Base-by-base conservation (phyloP, 1,284 basidiomycete species). In the Austroboletus novae-zelandiae region DNA sequence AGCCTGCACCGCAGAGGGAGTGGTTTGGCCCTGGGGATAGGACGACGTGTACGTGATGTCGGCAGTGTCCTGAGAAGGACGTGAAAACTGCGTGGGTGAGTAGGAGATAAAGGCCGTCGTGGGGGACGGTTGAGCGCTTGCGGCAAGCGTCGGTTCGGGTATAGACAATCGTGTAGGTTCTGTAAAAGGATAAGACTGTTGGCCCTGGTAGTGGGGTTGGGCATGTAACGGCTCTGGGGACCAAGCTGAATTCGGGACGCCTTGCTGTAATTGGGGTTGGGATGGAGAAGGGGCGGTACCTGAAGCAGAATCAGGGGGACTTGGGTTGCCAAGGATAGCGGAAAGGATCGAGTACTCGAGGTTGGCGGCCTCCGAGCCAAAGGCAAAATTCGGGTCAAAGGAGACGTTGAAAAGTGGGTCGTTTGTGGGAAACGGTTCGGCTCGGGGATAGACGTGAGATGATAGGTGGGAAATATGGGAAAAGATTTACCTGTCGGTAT, bases 271-370 rank as follows among this genome's bases (percentile, higher is more conserved):
- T 8, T 73, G 57, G 46, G 77, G 66, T 57, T 76, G 78, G 18
- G 69, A 58, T 20, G 69, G 69, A 49, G 72, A 69, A 49, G 72
- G 74, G 40, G 71, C 75, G 44, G 72, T 71, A 47, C 64, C 74
- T 45, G 69, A 71, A 42, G 69, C 75, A 43, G 70, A 71, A 46
- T 84, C 84, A 43, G 81, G 77, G 9, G 82, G 82, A 60, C 83
- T 86, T 37, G 83, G 76, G 58, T 86, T 89, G 32, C 89, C 89
- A 42, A 96, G 77, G 68, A 96, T 95, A n/a, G 88, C 86, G 32
- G 89, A 91, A 8, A 96, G 79, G 54, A 95, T 94, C 43, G 90
- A 91, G 70, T 95, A 95, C 66, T 96, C 94, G 53, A 94, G 77
- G 66, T 93, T 94, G 14, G 91, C 91, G 15, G 89, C 89, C 67